Base-by-base conservation (phyloP, 164 flowering plant genomes). In the Magnolia sinica region DNA sequence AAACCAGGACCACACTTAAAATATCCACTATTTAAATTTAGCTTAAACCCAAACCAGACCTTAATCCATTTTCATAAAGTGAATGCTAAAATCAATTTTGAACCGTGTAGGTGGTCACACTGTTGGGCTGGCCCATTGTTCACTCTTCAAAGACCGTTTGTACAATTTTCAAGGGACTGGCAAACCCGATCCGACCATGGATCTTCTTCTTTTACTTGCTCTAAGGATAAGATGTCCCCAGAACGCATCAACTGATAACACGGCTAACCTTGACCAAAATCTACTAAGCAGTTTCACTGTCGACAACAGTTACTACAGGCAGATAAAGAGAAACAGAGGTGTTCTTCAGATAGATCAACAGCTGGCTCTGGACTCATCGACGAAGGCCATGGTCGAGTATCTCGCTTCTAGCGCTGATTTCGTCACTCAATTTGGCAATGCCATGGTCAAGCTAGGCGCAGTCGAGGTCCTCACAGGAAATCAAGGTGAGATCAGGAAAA, bases 41-140 rank as follows among this genome's bases (percentile, higher is more conserved):
- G 45, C 45, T 3, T 37, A 37, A 37, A 37, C 45, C 6, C 45
- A 5, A 37, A 37, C 45, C 45, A 37, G 45, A 37, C 45, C 45
- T 37, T 1, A 27, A 27, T 27, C 29, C 29, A 27, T 27, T 37
- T 37, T 37, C 45, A 4, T 37, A 4, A 37, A 37, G 45, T 37
- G 45, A 37, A 37, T 37, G 45, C 45, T 37, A 37, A 37, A 5
- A 37, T 37, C 45, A 37, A 29, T 16, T 16, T 14, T 5, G 14
- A 76, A 22, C 72, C 13, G 6, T 76, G 22, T 72, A 87, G 91
- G 94, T 29, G 89, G 86, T 1, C 94, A 89, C 83, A 87, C 90
- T 0, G 82, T 89, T 18, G 94, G 94, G 3, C 49, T 81, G 4
- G 64, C 90, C 9, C 90, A 88, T 66, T 91, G 95, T 73, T 55